Conservation (phyloP, 306 rosid genomes). For the Cicer cuneatum region DNA sequence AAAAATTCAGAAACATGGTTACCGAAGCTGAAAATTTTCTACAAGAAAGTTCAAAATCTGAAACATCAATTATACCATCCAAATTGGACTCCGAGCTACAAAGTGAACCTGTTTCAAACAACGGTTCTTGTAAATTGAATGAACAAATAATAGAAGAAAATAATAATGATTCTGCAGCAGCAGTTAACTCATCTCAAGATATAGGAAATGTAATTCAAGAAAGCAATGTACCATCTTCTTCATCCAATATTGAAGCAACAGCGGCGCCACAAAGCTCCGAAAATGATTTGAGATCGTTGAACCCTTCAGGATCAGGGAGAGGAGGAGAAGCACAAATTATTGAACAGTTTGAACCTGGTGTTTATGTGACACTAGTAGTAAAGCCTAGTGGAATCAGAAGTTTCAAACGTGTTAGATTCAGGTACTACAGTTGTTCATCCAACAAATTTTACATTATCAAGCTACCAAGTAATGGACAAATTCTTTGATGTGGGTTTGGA, state of each 20-base stretch:
- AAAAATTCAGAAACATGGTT: constrained; percentile 50
- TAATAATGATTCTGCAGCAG: constrained; percentile 34
- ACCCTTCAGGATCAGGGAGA: constrained; percentile 42
- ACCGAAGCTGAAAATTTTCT: constrained; percentile 65
- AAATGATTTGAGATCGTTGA: constrained; percentile 47
- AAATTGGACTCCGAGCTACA: constrained; percentile 47
- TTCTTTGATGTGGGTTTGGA: background rate
- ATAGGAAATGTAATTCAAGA: constrained; percentile 49
- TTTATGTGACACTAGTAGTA: constrained; percentile 68
- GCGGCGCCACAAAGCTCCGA: constrained; percentile 50
- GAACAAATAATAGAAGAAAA: constrained; percentile 42
- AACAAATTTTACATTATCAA: constrained; percentile 14
- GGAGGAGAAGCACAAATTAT: constrained; percentile 64
- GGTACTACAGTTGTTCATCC: constrained; percentile 52
- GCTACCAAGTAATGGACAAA: background rate
- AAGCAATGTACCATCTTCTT: constrained; percentile 46
- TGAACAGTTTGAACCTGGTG: constrained; percentile 92
- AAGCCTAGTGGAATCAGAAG: constrained; percentile 52
- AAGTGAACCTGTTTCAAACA: constrained; percentile 37
- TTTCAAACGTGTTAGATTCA: constrained; percentile 87
- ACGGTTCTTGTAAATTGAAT: constrained; percentile 36
- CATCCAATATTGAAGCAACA: constrained; percentile 39
- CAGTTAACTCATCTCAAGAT: constrained; percentile 41
- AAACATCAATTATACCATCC: constrained; percentile 40
- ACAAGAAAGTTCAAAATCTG: constrained; percentile 41